These are phyloP conservation scores for Elaphomyces granulatus DNA, from an alignment of 495 filamentous ascomycete species.

Conservation along the genomic window DNA sequence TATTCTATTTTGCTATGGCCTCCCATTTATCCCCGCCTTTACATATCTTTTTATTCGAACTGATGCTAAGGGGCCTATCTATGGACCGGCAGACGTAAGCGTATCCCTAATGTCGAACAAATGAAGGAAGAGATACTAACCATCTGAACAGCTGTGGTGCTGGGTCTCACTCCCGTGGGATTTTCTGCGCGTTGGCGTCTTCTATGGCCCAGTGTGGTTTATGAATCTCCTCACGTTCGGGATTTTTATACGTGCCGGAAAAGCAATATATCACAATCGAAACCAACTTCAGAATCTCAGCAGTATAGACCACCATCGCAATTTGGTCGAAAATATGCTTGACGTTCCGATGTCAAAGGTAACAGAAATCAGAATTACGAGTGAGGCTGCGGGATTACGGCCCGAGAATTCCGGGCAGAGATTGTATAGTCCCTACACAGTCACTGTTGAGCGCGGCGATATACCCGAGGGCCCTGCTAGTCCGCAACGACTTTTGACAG, in stretches of 20 bases:
- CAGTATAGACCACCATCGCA: slow-evolving; percentile 16
- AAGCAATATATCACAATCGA: slow-evolving; percentile 47
- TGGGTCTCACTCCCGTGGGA: slow-evolving; percentile 61
- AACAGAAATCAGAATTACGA: slow-evolving; percentile 40
- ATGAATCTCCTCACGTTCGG: slow-evolving; percentile 51
- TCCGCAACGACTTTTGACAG: background rate
- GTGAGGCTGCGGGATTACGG: slow-evolving; percentile 16
- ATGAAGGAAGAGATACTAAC: background rate
- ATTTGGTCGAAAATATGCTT: slow-evolving; percentile 2
- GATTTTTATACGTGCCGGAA: slow-evolving; percentile 62
- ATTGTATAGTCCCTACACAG: slow-evolving; percentile 21
- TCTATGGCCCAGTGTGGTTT: slow-evolving; percentile 82
- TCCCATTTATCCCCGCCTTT: slow-evolving; percentile 58
- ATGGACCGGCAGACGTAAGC: slow-evolving; percentile 56
- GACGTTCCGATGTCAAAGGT: slow-evolving; percentile 42
- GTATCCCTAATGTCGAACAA: background rate
- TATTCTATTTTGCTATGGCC: slow-evolving; percentile 55
- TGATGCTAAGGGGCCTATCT: slow-evolving; percentile 38
- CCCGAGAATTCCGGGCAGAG: background rate
- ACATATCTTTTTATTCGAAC: slow-evolving; percentile 49
- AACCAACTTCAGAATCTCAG: slow-evolving; percentile 30
- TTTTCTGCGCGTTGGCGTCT: slow-evolving; percentile 56
- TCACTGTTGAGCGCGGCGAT: slow-evolving; percentile 21
- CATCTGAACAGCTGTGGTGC: slow-evolving; percentile 51
- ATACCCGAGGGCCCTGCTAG: background rate